These are phyloP conservation scores for Udeniomyces megalosporus DNA, from an alignment of 768 basidiomycete species.

Conservation along the genomic window DNA sequence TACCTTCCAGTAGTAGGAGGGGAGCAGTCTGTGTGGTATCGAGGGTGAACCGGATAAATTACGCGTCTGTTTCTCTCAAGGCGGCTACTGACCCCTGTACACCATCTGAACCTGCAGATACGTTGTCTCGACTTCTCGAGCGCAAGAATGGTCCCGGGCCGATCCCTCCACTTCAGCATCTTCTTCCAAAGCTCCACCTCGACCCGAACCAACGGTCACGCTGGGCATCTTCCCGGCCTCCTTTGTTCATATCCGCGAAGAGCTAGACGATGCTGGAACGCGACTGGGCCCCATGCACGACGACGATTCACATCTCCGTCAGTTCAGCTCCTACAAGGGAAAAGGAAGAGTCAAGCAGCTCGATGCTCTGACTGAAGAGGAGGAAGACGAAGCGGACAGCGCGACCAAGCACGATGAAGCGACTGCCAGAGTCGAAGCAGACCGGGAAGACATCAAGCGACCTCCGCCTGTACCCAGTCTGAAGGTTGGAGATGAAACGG, in stretches of 20 bases:
- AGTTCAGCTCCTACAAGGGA: not conserved
- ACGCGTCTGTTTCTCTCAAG: too few species aligned
- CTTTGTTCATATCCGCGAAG: constrained; percentile 71
- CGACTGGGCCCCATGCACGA: constrained; percentile 60
- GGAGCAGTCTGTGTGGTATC: constrained; percentile 63
- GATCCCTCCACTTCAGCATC: constrained; percentile 3
- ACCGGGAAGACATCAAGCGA: constrained; percentile 33
- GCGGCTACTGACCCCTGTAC: not conserved
- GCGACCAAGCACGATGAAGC: too few species aligned
- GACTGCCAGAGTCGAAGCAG: too few species aligned
- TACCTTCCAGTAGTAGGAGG: constrained; percentile 1
- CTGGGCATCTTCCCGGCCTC: constrained; percentile 88
- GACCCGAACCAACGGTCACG: constrained; percentile 41
- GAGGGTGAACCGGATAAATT: constrained; percentile 60
- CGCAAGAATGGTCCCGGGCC: too few species aligned
- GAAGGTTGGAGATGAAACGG: constrained; percentile 86
- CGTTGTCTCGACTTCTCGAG: too few species aligned
- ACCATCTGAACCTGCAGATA: not conserved
- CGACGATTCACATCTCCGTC: constrained; percentile 29
- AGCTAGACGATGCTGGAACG: constrained; percentile 73
- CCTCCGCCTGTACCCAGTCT: constrained; percentile 82
- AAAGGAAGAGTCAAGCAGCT: constrained; percentile 25
- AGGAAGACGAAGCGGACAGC: constrained; percentile 32
- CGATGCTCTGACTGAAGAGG: constrained; percentile 48
- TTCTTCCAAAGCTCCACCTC: constrained; percentile 17